Base-by-base conservation (phyloP, 352 stramenopile species). In the Peronospora belbahrii region DNA sequence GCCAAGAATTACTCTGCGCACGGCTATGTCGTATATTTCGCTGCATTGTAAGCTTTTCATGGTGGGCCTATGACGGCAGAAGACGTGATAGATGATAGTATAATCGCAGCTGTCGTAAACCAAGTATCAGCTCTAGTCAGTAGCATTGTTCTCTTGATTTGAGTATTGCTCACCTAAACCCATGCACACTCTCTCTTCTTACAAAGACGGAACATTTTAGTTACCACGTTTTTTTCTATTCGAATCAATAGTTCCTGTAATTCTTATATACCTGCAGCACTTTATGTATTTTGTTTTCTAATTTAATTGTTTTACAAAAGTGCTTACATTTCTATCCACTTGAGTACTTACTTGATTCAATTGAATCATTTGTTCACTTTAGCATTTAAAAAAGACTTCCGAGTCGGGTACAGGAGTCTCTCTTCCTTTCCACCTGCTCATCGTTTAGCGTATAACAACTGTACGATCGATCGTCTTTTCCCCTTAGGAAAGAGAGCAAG, bases 401-500 rank as follows among this genome's bases (percentile, higher is more conserved):
- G n/a, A n/a, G n/a, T n/a, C n/a, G n/a, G n/a, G n/a, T n/a, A n/a
- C n/a, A n/a, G n/a, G n/a, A n/a, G n/a, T n/a, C n/a, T n/a, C n/a
- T 25, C 13, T 10, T 13, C n/a, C 15, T n/a, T 36, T 36, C 31
- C 10, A 18, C n/a, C 33, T 40, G 34, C 13, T 42, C 23, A 23
- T 48, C 36, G 42, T 53, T 36, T 15, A 33, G 11, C 19, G 30
- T n/a, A 27, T 30, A 31, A 37, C 25, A 37, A 62, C 38, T 31
- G 11, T 33, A 60, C 52, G 52, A 60, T 28, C 39, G 27, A n/a
- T n/a, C n/a, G n/a, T n/a, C n/a, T n/a, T 31, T 40, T 19, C 33
- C 33, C 33, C 33, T 22, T 17, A 13, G n/a, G n/a, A 27, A 27
- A 27, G 23, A 27, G 23, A 4, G 23, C 7, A 14, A 38, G n/a